Evolutionary conservation across 306 rosid species (phyloP).

Genomic region (Crataegus laevigata): DNA sequence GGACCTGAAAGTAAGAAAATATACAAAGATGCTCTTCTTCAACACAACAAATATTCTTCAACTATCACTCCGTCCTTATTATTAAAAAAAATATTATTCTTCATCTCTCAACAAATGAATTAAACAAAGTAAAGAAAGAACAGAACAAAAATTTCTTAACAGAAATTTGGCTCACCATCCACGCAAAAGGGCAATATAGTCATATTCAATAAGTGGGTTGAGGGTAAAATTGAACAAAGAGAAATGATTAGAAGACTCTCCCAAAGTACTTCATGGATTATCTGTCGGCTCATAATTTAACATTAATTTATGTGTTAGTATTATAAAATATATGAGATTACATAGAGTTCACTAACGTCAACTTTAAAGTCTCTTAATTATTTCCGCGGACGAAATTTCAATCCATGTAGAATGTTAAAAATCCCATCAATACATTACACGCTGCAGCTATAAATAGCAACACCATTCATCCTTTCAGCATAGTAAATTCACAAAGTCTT

Average conservation of each 20-base stretch:
- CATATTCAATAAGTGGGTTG: not conserved
- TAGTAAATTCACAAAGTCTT: not conserved
- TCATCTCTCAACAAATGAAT: not conserved
- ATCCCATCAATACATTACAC: slow-evolving; percentile 8
- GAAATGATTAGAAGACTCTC: too few relatives aligned
- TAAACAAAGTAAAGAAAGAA: not conserved
- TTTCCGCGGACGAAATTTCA: not conserved
- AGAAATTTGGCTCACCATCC: not conserved
- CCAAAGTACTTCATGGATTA: too few relatives aligned
- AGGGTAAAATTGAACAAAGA: not conserved
- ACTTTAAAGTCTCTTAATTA: too few relatives aligned
- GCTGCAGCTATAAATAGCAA: slow-evolving; percentile 54
- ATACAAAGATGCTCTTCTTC: not conserved
- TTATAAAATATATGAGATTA: too few relatives aligned
- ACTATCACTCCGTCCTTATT: too few relatives aligned
- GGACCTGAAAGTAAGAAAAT: not conserved
- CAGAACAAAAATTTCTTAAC: not conserved
- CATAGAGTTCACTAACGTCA: rapidly evolving
- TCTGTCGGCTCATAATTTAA: too few relatives aligned
- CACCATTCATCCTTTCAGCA: not conserved
- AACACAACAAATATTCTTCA: not conserved
- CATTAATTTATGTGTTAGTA: too few relatives aligned
- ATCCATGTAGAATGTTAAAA: not conserved
- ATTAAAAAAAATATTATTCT: not conserved
- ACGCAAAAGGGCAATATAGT: slow-evolving; percentile 7